Base-by-base conservation (phyloP, 2,329 filamentous ascomycete genomes). In the Fusarium newnesense region DNA sequence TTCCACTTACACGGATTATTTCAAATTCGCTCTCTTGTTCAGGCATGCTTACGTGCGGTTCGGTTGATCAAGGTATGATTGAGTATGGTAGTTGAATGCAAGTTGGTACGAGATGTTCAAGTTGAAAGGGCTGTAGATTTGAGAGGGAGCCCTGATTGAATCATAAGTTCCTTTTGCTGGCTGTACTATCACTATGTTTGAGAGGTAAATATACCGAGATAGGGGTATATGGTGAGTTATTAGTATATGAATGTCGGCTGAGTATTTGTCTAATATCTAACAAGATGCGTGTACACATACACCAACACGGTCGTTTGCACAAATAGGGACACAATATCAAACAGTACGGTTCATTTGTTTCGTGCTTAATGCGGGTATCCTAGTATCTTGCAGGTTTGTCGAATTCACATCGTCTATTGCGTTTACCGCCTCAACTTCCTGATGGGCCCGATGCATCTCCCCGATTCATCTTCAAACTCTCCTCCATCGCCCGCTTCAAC, bases 401-500 rank as follows among this genome's bases (percentile, higher is more conserved):
- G 42, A 42, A 56, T 52, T 67, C 49, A 43, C 24, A 59, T 58
- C n/a, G 28, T 47, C 28, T 28, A n/a, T 21, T 26, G 44, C 28
- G 36, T 32, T 42, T 47, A n/a, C 18, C 11, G 10, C 11, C 53
- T 77, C 60, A 77, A 16, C 52, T 64, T 24, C 64, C 67, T 3
- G 79, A 80, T 9, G 79, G 75, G 2, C 77, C 78, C 26, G 78
- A 75, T 32, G 73, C 49, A 36, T 78, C 74, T 9, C 74, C 77
- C 21, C 75, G 77, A 68, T 81, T 83, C 68, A 84, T 63, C 71
- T 80, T 85, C 81, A 90, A 76, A 67, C 89, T 91, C 81, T 87
- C 84, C 75, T 88, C 86, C 78, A 91, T 82, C 4, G 87, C 89
- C 72, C 79, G 80, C 72, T 81, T 85, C 65, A 91, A 73, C n/a